Conservation (phyloP, 2,329 filamentous ascomycete genomes). For the Pyrenophora tritici-repentis region DNA sequence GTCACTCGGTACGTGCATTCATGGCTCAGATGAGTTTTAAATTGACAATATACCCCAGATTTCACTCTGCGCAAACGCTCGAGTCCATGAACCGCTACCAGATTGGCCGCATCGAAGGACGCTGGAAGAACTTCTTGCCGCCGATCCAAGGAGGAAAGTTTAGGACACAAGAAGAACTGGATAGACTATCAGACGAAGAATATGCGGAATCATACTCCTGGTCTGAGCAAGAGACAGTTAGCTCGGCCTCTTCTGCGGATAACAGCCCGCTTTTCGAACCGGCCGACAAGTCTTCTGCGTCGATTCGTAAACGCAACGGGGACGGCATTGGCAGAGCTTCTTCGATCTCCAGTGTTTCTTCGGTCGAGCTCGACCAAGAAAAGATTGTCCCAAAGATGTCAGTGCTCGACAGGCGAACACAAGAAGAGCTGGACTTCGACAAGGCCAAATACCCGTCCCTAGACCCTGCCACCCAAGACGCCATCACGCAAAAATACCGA, state of each 20-base stretch:
- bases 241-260: slow-evolving; percentile 57
- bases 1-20: slow-evolving; percentile 73
- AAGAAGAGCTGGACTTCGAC: slow-evolving; percentile 75
- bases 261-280: slow-evolving; percentile 65
- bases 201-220: slow-evolving; percentile 21
- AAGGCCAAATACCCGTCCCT: slow-evolving; percentile 79
- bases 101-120: slow-evolving; percentile 79
- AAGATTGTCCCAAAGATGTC: slow-evolving; percentile 54
- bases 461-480: slow-evolving; percentile 72
- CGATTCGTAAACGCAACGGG: slow-evolving; percentile 49
- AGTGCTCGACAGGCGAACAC: slow-evolving; percentile 74
- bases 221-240: slow-evolving; percentile 34
- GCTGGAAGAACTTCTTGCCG: slow-evolving; percentile 85
- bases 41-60: slow-evolving; percentile 54
- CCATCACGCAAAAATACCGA: slow-evolving; percentile 82
- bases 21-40: neutral
- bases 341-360: slow-evolving; percentile 66
- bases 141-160: slow-evolving; percentile 90
- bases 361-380: slow-evolving; percentile 51
- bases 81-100: slow-evolving; percentile 79
- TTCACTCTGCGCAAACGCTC: slow-evolving; percentile 81
- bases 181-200: slow-evolving; percentile 43
- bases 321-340: slow-evolving; percentile 47
- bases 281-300: slow-evolving; percentile 46
- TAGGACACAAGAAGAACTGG: slow-evolving; percentile 56